These are phyloP conservation scores for Agroathelia rolfsii DNA, from an alignment of 1,284 basidiomycete genomes.

Conservation along the genomic window DNA sequence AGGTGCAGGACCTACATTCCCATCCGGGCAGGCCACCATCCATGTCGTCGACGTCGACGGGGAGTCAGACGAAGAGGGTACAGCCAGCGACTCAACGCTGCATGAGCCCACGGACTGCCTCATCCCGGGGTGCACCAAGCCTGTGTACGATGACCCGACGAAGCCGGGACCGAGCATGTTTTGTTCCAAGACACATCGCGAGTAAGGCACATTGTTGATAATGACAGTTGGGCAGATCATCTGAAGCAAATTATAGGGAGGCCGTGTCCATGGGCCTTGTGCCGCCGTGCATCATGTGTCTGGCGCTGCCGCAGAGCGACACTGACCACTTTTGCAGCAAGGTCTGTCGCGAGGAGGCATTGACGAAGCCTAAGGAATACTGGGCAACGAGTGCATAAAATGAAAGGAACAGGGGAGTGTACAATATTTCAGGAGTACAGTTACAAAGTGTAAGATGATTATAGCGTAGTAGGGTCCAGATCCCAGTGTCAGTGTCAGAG, in stretches of 20 bases:
- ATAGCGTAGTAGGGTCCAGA: no score
- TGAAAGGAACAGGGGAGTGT: no score
- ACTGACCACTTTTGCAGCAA: slow-evolving; percentile 42
- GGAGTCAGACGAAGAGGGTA: no score
- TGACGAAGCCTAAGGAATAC: slow-evolving; percentile 28
- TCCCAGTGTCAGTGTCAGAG: no score
- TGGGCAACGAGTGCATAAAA: no score
- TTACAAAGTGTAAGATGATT: no score
- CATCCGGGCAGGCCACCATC: no score
- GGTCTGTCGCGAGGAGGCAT: slow-evolving; percentile 37
- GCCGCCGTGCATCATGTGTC: slow-evolving; percentile 42
- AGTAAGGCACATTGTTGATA: slow-evolving; percentile 26
- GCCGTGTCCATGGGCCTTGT: slow-evolving; percentile 36
- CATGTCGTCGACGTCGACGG: no score
- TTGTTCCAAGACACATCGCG: slow-evolving; percentile 40
- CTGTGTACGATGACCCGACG: slow-evolving; percentile 35
- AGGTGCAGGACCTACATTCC: no score
- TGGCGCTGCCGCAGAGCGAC: slow-evolving; percentile 37
- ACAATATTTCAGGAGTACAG: no score
- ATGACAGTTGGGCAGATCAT: neutral
- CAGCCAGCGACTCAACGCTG: no score
- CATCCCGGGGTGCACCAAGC: slow-evolving; percentile 40
- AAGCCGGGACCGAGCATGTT: slow-evolving; percentile 35
- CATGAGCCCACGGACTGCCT: slow-evolving; percentile 26
- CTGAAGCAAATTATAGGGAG: slow-evolving; percentile 24